Percentiles rank a stretch among this genome's conserved stretches.
Evolutionary conservation across 1,139 yeast genomes (phyloP).

Genomic region (Geotrichum australiense): DNA sequence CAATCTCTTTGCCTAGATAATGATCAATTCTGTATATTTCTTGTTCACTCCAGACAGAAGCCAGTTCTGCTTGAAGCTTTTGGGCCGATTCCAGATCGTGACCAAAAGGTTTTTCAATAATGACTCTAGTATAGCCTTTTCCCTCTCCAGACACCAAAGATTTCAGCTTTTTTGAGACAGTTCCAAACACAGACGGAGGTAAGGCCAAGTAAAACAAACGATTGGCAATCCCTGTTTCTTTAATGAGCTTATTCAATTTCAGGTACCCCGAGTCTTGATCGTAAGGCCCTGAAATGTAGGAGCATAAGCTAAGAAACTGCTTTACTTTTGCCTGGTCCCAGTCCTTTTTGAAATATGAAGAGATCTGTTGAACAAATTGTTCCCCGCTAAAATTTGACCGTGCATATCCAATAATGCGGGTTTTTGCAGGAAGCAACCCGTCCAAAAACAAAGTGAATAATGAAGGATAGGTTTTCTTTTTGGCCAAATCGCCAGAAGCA

Average conservation of each 20-base stretch:
- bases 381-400: slow-evolving; percentile 64
- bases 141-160: slow-evolving; percentile 52
- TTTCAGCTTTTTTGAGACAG: slow-evolving; percentile 70
- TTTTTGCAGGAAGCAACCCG: slow-evolving; percentile 64
- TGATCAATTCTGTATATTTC: slow-evolving; percentile 95
- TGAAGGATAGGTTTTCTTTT: slow-evolving; percentile 63
- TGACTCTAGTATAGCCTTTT: slow-evolving; percentile 67
- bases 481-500: slow-evolving; percentile 95
- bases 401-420: slow-evolving; percentile 85
- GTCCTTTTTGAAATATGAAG: slow-evolving; percentile 57
- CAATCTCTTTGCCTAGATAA: slow-evolving; percentile 96
- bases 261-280: slow-evolving; percentile 70
- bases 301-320: slow-evolving; percentile 59
- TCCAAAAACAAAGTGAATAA: slow-evolving; percentile 46
- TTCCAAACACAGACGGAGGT: slow-evolving; percentile 86
- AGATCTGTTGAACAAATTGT: slow-evolving; percentile 61
- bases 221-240: slow-evolving; percentile 49
- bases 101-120: slow-evolving; percentile 97
- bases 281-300: slow-evolving; percentile 73
- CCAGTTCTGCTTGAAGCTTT: slow-evolving; percentile 64
- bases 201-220: slow-evolving; percentile 87
- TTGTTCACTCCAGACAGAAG: slow-evolving; percentile 84
- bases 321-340: slow-evolving; percentile 37
- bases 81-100: slow-evolving; percentile 76
- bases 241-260: slow-evolving; percentile 48